Percentiles rank a stretch among this genome's conserved stretches.
Conservation (phyloP, 257 asterid genomes). For the Solanum commersonii region DNA sequence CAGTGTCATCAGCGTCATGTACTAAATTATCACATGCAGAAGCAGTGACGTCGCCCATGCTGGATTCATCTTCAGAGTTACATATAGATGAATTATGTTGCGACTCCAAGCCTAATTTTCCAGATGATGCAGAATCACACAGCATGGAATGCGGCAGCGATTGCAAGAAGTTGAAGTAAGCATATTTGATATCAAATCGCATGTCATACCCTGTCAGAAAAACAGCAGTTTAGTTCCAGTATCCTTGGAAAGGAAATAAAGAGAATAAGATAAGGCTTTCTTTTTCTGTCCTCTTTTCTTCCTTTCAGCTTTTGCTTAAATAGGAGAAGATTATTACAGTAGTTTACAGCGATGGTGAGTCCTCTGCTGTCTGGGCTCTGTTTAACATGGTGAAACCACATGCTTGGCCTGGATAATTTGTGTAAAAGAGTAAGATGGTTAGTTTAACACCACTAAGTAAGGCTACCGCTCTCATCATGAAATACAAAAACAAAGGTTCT, state of each 20-base stretch:
- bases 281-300: background rate
- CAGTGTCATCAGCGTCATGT: background rate
- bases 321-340: constrained; percentile 36
- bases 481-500: background rate
- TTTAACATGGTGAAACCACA: constrained; percentile 93
- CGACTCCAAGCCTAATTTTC: constrained; percentile 1
- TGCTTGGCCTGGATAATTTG: constrained; percentile 73
- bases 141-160: constrained; percentile 34
- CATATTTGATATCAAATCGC: constrained; percentile 81
- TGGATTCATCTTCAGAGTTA: constrained; percentile 15
- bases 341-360: constrained; percentile 77
- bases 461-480: background rate
- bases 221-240: background rate
- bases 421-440: background rate
- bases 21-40: background rate
- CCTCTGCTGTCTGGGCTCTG: constrained; percentile 59
- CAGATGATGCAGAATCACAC: constrained; percentile 1
- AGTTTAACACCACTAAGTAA: background rate
- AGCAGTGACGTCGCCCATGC: background rate
- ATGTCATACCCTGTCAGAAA: constrained; percentile 82
- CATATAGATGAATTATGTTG: background rate
- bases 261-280: background rate
- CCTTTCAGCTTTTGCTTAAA: background rate
- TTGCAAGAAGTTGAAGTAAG: constrained; percentile 85
- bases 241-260: background rate